A percentile compares a stretch with the other conserved stretches of the same genome.
These are phyloP conservation scores for Monotropa hypopitys DNA, from an alignment of 179 eudicot genomes.

Conservation along the genomic window DNA sequence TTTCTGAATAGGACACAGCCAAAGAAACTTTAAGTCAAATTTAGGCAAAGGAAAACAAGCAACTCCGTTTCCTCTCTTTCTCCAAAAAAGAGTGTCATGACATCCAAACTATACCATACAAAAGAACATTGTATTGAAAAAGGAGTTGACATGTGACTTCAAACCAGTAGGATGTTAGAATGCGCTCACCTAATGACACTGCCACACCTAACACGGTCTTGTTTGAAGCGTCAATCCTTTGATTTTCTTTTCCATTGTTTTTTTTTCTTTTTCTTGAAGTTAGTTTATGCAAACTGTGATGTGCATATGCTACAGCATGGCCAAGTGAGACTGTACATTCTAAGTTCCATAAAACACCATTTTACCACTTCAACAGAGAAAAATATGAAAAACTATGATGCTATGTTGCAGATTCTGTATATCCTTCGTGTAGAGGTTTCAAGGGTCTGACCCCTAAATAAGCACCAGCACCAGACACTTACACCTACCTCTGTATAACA, in stretches of 20 bases:
- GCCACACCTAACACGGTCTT: slow-evolving; percentile 7
- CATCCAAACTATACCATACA: neutral
- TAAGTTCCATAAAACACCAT: neutral
- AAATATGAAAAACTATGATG: neutral
- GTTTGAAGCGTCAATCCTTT: neutral
- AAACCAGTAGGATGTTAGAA: neutral
- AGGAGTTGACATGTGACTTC: neutral
- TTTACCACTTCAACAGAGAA: neutral
- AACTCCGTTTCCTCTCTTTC: neutral
- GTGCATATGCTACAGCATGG: neutral
- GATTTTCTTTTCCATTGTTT: neutral
- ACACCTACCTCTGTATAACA: neutral
- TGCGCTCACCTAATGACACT: slow-evolving; percentile 4
- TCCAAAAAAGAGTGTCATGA: neutral
- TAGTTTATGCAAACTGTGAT: neutral
- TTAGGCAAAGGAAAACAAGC: neutral
- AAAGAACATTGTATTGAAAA: neutral
- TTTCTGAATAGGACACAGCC: neutral
- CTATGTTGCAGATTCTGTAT: neutral
- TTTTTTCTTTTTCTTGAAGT: neutral
- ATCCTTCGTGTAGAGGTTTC: neutral
- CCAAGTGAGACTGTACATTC: neutral
- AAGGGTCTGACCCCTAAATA: neutral
- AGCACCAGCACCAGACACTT: neutral
- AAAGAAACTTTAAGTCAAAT: neutral